Base-by-base conservation (phyloP, 2,329 filamentous ascomycete species). In the Cladosporium sp. region DNA sequence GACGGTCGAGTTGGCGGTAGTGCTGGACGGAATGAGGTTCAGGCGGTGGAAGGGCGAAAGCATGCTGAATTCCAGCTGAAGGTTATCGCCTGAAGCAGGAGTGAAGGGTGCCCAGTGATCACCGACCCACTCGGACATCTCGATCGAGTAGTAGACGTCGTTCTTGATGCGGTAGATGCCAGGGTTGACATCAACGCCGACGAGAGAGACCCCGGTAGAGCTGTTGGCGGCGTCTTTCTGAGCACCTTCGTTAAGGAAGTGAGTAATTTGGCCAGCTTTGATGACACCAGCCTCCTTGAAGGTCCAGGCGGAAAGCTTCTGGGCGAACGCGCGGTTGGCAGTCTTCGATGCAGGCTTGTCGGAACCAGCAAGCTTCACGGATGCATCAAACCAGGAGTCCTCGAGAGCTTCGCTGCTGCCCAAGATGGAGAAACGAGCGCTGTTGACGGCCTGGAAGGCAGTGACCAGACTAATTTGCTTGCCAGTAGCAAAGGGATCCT, bases 11-110 rank as follows among this genome's bases (percentile, higher is more conserved):
- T 91, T 89, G 64, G 84, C 79, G 1, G 88, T 89, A 11, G 83
- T 78, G 16, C 67, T 40, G 56, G 81, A 72, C 0, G 87, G 85
- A 10, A 81, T 73, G 35, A 99, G 88, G 67, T 88, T 84, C 37
- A 98, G 85, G 50, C 95, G 93, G 82, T 97, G 90, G 87, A 97
- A 98, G 65, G 95, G 94, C 1, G 94, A 97, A 56, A 99, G 90
- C 95, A 98, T 99, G 82, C 89, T 93, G 84, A 98, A 97, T 80
- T 99, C 95, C 68, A 99, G 91, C 80, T 99, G 95, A 37, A 99
- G 77, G 31, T 83, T 84, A 77, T 99, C 95, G 68, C 80, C 83
- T 10, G 84, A 75, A 26, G 92, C 88, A 23, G 91, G 82, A 49
- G 82, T 82, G 80, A 93, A 97, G 55, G 93, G 91, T 6, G 82